These are phyloP conservation scores for Pichia sp. DNA, from an alignment of 1,139 yeast species.

Conservation along the genomic window DNA sequence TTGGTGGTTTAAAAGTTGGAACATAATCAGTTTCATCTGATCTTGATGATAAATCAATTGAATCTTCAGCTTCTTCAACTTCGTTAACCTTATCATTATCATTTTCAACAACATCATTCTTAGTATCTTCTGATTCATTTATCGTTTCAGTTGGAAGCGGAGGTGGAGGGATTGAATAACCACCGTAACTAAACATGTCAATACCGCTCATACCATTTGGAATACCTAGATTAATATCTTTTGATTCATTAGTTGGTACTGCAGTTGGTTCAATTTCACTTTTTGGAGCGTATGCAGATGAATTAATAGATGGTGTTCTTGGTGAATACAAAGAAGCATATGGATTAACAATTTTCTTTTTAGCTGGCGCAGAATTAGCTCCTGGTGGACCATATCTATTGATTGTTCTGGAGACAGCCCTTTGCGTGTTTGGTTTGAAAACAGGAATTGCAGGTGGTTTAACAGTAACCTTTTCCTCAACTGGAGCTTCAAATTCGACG, in stretches of 20 bases:
- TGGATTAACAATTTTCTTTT: constrained; percentile 12
- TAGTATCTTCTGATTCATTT: not conserved
- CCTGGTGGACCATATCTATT: constrained; percentile 19
- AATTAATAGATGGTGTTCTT: not conserved
- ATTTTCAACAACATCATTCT: not conserved
- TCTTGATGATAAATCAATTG: not conserved
- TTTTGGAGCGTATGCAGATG: constrained; percentile 1
- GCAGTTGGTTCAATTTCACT: no score
- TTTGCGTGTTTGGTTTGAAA: constrained; percentile 2
- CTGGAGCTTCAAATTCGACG: not conserved
- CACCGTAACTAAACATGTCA: constrained; percentile 19
- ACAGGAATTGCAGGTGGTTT: not conserved
- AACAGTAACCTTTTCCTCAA: no score
- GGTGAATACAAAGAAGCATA: constrained; percentile 17
- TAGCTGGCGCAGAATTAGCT: not conserved
- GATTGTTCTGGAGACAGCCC: constrained; percentile 4
- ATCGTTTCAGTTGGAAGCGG: no score
- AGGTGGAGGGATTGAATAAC: constrained; percentile 14
- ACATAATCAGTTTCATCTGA: not conserved
- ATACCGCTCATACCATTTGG: constrained; percentile 1
- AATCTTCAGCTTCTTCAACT: not conserved
- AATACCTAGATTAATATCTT: constrained; percentile 1
- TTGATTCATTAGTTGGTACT: not conserved
- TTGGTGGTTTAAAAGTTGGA: constrained; percentile 18
- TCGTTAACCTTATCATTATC: not conserved